Evolutionary conservation across 345 rosid species (phyloP).

Genomic region (Citrus glauca): DNA sequence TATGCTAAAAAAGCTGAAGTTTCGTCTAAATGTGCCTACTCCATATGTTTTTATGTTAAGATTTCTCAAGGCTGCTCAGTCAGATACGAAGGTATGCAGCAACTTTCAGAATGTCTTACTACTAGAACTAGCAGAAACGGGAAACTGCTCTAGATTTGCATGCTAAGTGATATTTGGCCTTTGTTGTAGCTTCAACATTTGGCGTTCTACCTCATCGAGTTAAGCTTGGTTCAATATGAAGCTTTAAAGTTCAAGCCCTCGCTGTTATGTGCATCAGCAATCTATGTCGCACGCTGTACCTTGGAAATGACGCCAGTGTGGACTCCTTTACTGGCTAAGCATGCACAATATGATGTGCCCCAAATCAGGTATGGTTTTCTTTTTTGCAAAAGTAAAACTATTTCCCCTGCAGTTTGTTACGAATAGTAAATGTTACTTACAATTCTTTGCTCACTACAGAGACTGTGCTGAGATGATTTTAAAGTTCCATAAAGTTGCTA

Average conservation of each 20-base stretch:
- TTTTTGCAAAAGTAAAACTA: not conserved
- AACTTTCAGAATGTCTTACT: conserved; percentile 4
- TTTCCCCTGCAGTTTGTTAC: not conserved
- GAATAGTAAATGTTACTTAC: not conserved
- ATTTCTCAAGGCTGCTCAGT: conserved; percentile 90
- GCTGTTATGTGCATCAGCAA: conserved; percentile 84
- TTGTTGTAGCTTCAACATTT: conserved; percentile 68
- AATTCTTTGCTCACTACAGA: conserved; percentile 37
- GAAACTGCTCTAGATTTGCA: not conserved
- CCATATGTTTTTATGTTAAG: conserved; percentile 91
- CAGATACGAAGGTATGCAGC: conserved; percentile 56
- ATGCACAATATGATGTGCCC: conserved; percentile 53
- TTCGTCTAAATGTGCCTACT: conserved; percentile 82
- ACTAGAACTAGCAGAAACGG: not conserved
- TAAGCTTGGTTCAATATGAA: conserved; percentile 77
- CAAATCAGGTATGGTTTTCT: conserved; percentile 54
- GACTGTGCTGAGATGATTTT: conserved; percentile 80
- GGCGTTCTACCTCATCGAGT: conserved; percentile 79
- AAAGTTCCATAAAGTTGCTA: conserved; percentile 66
- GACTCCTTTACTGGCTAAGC: conserved; percentile 65
- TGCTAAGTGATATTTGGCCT: not conserved
- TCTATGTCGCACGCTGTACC: conserved; percentile 76
- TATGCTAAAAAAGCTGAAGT: conserved; percentile 68
- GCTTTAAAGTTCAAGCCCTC: conserved; percentile 78
- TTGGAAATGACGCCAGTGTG: conserved; percentile 62